Base-by-base conservation (phyloP, 495 filamentous ascomycete genomes). In the Penicilliopsis zonata region DNA sequence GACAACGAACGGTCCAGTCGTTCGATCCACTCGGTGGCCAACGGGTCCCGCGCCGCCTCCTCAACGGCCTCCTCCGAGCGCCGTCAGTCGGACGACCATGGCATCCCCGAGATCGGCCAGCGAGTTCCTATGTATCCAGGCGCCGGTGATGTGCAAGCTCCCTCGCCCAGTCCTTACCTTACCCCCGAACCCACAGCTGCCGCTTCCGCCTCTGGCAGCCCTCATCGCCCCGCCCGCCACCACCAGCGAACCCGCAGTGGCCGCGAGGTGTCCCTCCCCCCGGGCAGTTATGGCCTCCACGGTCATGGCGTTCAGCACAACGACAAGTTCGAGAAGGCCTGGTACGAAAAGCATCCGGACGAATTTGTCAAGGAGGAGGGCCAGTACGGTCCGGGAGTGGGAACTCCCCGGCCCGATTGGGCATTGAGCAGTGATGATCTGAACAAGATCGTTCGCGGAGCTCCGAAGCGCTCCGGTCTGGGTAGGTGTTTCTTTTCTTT, bases 131-230 rank as follows among this genome's bases (percentile, higher is more conserved):
- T 99, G 86, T 80, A 88, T 47, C 78, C 78, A 21, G 76, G 92
- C 58, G 87, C 86, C 23, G 90, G 90, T 26, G 90, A 96, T 55
- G 92, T 99, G 7, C 90, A 99, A 58, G 90, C 90, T 9, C 90
- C 90, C 0, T 87, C 92, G 0, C 85, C 87, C 3, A 73, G 80
- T 10, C 82, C 76, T n/a, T 59, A 57, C 30, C 39, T 28, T 5
- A n/a, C n/a, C n/a, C n/a, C n/a, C n/a, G n/a, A n/a, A n/a, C n/a
- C n/a, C n/a, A n/a, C n/a, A n/a, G n/a, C n/a, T n/a, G n/a, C n/a
- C n/a, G n/a, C n/a, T n/a, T 56, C 63, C 19, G 60, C 69, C 3
- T 55, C 70, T 22, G 55, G 56, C 12, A 63, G 63, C 20, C n/a
- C n/a, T n/a, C 53, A 69, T 13, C 76, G 75, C 13, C 46, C 69